Evolutionary conservation across 352 stramenopile species (phyloP).

Genomic region (Pelagophyceae sp.): DNA sequence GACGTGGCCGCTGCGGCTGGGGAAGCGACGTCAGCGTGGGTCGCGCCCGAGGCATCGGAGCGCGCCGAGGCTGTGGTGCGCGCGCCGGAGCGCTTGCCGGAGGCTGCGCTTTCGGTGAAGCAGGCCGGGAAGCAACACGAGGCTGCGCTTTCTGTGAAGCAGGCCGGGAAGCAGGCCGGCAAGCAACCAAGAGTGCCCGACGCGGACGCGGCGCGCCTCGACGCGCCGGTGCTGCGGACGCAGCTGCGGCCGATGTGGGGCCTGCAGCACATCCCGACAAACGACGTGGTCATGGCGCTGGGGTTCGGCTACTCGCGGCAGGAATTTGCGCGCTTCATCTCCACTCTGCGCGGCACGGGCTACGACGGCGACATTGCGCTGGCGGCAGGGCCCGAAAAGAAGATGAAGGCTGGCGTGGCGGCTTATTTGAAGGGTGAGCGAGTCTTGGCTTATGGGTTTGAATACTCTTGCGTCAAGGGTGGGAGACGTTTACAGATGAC

Average conservation of each 20-base stretch:
- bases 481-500: conserved; percentile 7
- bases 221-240: too few relatives aligned
- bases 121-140: too few relatives aligned
- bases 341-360: background rate
- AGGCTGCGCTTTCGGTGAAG: too few relatives aligned
- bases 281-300: conserved; percentile 13
- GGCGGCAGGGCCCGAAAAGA: background rate
- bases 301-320: conserved; percentile 7
- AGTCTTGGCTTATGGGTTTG: conserved; percentile 3
- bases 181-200: too few relatives aligned
- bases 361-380: conserved; percentile 12
- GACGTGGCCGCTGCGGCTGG: too few relatives aligned
- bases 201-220: too few relatives aligned
- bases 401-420: background rate
- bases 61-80: too few relatives aligned
- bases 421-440: conserved; percentile 1
- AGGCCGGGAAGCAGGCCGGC: too few relatives aligned
- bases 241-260: conserved; percentile 1
- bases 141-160: too few relatives aligned
- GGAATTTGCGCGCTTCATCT: conserved; percentile 13
- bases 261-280: background rate
- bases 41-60: too few relatives aligned
- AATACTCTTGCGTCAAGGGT: conserved; percentile 1
- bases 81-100: too few relatives aligned
- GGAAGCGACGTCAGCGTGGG: too few relatives aligned